Evolutionary conservation across 495 filamentous ascomycete genomes (phyloP), one percentile per base, ranked within the genome.

Genomic region (Lophiostoma macrostomum): DNA sequence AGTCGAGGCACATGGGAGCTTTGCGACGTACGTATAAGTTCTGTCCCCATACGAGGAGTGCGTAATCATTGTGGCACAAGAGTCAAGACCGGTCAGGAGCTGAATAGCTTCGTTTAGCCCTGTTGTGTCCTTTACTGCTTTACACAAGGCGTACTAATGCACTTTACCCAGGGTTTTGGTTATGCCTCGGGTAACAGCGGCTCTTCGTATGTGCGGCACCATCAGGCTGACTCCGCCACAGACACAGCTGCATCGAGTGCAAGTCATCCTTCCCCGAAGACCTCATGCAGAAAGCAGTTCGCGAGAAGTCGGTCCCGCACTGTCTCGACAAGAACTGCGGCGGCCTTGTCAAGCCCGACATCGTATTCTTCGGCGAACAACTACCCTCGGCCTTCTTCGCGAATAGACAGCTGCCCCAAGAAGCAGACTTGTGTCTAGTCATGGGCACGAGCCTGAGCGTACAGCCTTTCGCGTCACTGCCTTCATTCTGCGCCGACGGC

Each of bases 1-100:
- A 45, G 75, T 97, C 19, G 91, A 97, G 70, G 93, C 94, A 8
- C 93, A 98, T 66, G 93, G 93, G 36, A 94, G 88, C 64, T 98
- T 96, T 68, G 91, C 91, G 8, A 76, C 76, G 54, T 58, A 51
- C 10, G 30, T 14, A 20, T 7, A 4, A n/a, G n/a, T n/a, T n/a
- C n/a, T n/a, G n/a, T n/a, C n/a, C n/a, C n/a, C n/a, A n/a, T n/a
- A n/a, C n/a, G n/a, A n/a, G n/a, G n/a, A n/a, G n/a, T n/a, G n/a
- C n/a, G n/a, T n/a, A n/a, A n/a, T n/a, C n/a, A n/a, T n/a, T n/a
- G n/a, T n/a, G n/a, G n/a, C n/a, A n/a, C n/a, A n/a, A n/a, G n/a
- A n/a, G n/a, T n/a, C n/a, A n/a, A n/a, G n/a, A n/a, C n/a, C n/a
- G n/a, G n/a, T n/a, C n/a, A n/a, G n/a, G n/a, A n/a, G n/a, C n/a